These are phyloP conservation scores for Calonectria multiphialidica DNA, from an alignment of 2,329 filamentous ascomycete species.

Conservation along the genomic window DNA sequence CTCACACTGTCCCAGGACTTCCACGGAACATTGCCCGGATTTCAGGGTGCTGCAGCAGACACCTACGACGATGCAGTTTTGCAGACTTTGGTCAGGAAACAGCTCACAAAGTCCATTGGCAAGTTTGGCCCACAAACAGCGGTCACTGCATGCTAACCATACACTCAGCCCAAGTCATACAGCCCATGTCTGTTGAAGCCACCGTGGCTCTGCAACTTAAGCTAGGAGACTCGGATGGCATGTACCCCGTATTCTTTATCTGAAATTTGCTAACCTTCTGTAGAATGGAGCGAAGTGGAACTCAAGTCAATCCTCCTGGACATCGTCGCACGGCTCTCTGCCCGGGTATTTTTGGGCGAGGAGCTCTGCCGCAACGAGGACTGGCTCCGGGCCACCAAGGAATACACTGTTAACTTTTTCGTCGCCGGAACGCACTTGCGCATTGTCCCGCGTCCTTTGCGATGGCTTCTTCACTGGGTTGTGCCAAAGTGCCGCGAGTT, in stretches of 20 bases:
- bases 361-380: slow-evolving; percentile 55
- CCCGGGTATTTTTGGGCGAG: slow-evolving; percentile 55
- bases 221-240: neutral
- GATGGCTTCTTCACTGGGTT: neutral
- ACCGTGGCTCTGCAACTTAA: neutral
- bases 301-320: neutral
- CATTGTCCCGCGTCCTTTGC: neutral
- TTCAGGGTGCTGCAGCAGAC: neutral
- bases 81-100: neutral
- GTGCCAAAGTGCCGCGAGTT: neutral
- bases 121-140: neutral
- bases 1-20: neutral
- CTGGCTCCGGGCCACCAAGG: slow-evolving; percentile 58
- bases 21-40: neutral
- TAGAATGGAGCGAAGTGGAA: neutral
- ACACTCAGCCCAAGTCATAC: neutral
- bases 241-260: neutral
- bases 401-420: slow-evolving; percentile 39
- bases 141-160: neutral
- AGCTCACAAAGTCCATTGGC: neutral
- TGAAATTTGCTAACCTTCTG: no score
- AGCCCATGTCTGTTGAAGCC: neutral
- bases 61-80: neutral
- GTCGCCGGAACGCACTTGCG: neutral
- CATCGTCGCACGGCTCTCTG: slow-evolving; percentile 29